Conservation (phyloP, 805 yeast species). For the Myxozyma udenii region DNA sequence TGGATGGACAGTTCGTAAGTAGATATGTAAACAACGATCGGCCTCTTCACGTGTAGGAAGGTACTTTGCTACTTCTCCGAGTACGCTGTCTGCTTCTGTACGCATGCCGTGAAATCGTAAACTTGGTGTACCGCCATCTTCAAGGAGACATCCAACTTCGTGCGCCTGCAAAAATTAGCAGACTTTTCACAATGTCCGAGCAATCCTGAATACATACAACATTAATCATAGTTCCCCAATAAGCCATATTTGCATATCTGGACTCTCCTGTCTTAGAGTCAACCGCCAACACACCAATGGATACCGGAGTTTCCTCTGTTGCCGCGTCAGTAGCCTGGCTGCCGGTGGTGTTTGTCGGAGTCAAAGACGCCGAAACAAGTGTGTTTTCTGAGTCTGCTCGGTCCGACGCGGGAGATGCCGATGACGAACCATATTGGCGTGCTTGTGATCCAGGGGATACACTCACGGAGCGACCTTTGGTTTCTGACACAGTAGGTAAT, state of each 20-base stretch:
- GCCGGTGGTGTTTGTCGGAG: background rate
- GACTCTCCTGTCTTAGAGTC: slow-evolving; percentile 14
- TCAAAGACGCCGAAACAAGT: background rate
- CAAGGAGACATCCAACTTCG: too few species aligned
- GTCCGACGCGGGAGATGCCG: background rate
- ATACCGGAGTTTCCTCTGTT: background rate
- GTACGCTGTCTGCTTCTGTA: background rate
- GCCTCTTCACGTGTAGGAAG: slow-evolving; percentile 13
- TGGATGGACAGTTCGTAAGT: slow-evolving; percentile 17
- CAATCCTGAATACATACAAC: too few species aligned
- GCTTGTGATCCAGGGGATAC: too few species aligned
- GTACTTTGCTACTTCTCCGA: slow-evolving; percentile 7
- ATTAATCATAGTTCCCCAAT: slow-evolving; percentile 19
- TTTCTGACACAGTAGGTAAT: background rate
- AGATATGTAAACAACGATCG: slow-evolving; percentile 10
- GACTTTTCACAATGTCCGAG: too few species aligned
- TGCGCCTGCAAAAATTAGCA: too few species aligned
- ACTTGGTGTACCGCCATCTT: too few species aligned
- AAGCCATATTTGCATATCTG: slow-evolving; percentile 17
- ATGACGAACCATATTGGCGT: too few species aligned
- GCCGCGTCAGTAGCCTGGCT: background rate
- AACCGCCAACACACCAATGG: slow-evolving; percentile 18
- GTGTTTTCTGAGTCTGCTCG: background rate
- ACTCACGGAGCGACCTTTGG: too few species aligned
- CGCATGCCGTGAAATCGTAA: background rate